A percentile compares a stretch with the other conserved stretches of the same genome.
Conservation (phyloP, 371 early-diverging fungal genomes). For the Entomophthora muscae region DNA sequence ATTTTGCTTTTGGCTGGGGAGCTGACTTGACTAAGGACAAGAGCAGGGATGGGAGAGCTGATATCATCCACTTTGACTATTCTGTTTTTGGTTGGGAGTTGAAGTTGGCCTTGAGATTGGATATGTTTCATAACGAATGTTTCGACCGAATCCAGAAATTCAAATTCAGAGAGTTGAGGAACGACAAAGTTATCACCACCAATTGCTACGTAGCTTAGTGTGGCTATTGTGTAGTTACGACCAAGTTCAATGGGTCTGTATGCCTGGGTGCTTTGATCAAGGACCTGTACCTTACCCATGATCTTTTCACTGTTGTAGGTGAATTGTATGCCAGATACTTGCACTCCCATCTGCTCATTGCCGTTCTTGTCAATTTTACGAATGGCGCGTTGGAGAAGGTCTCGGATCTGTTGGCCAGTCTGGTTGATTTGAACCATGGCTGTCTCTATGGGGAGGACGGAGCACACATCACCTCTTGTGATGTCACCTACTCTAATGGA, state of each 20-base stretch:
- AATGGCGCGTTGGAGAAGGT: slow-evolving; percentile 20
- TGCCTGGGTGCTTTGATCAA: slow-evolving; percentile 1
- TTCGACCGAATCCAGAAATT: slow-evolving; percentile 14
- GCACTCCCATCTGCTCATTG: slow-evolving; percentile 17
- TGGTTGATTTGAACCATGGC: slow-evolving; percentile 19
- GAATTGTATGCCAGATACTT: slow-evolving; percentile 16
- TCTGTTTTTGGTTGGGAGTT: no score
- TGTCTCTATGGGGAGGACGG: slow-evolving; percentile 36
- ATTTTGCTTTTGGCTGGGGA: no score
- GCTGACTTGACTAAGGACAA: no score
- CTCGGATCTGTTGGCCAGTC: slow-evolving; percentile 22
- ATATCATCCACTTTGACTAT: no score
- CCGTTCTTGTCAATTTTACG: slow-evolving; percentile 10
- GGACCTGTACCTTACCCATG: slow-evolving; percentile 11
- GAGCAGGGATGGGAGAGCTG: no score
- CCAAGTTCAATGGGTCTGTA: slow-evolving; percentile 14
- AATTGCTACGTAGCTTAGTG: slow-evolving; percentile 28
- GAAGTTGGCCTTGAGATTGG: no score
- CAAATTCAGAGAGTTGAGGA: slow-evolving; percentile 2
- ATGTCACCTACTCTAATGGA: slow-evolving; percentile 24
- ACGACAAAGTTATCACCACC: slow-evolving; percentile 39
- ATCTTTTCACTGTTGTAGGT: slow-evolving; percentile 4
- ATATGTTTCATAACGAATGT: slow-evolving; percentile 18
- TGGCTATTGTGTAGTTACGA: slow-evolving; percentile 23
- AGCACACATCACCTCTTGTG: slow-evolving; percentile 26